phyloP scores from a whole-genome alignment of 768 basidiomycete genomes.

The Panellus pusillus region DNA sequence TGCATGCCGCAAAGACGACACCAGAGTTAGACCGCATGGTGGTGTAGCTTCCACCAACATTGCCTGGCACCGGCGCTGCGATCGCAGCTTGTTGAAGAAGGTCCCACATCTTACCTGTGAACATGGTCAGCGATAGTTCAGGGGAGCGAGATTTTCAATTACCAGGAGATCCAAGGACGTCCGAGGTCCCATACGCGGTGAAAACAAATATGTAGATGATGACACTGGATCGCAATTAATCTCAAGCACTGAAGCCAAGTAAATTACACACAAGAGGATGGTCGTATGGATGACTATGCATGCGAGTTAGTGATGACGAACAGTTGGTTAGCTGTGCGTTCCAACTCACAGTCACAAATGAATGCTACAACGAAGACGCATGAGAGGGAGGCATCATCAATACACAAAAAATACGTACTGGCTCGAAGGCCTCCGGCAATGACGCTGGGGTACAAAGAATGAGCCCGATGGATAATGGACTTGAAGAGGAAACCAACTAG shows the following conservation, averaged over 20 bases:
- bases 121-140: too few species aligned
- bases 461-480: background rate
- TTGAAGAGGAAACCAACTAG: background rate
- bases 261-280: background rate
- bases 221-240: constrained; percentile 29
- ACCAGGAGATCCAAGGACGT: background rate
- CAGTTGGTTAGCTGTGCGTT: too few species aligned
- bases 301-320: too few species aligned
- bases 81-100: constrained; percentile 14
- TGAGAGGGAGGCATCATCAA: too few species aligned
- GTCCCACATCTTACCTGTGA: constrained; percentile 4
- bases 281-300: constrained; percentile 4
- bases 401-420: background rate
- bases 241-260: background rate
- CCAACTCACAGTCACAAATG: constrained; percentile 20
- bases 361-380: constrained; percentile 4
- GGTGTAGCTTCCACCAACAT: constrained; percentile 18
- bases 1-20: constrained; percentile 23
- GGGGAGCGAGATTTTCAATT: too few species aligned
- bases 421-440: constrained; percentile 22
- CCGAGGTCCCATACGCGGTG: constrained; percentile 5
- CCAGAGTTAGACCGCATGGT: constrained; percentile 23
- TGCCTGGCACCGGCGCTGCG: constrained; percentile 5
- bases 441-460: background rate
- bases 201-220: constrained; percentile 25